These are phyloP conservation scores for Xylaria sp. DNA, from an alignment of 2,329 filamentous ascomycete species.

Conservation along the genomic window DNA sequence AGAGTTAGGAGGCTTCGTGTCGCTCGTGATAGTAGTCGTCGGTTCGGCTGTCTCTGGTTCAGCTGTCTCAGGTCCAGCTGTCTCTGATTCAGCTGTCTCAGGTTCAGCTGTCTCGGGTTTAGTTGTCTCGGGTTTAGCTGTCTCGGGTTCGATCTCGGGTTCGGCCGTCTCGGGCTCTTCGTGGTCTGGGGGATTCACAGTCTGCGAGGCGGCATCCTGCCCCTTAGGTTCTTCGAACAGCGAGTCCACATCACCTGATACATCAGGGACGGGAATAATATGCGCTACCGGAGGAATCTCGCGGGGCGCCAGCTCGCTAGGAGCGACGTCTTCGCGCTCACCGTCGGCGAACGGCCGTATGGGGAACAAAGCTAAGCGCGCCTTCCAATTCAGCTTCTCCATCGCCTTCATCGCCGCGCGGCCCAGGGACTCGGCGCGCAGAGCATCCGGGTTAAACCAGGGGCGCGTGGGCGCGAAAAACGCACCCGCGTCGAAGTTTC, in stretches of 20 bases:
- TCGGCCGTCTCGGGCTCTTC: too few relatives aligned
- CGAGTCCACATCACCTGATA: neutral
- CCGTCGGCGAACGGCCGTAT: neutral
- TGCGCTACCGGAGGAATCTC: neutral
- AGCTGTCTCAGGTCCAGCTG: too few relatives aligned
- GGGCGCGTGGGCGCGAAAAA: slow-evolving; percentile 18
- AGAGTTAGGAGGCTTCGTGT: too few relatives aligned
- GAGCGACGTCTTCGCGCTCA: neutral
- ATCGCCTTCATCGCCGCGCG: slow-evolving; percentile 12
- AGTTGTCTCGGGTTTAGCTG: too few relatives aligned
- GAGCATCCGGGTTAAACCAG: slow-evolving; percentile 21
- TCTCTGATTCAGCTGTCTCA: too few relatives aligned
- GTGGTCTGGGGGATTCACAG: neutral
- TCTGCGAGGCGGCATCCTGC: neutral
- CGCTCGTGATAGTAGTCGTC: too few relatives aligned
- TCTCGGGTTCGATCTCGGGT: too few relatives aligned
- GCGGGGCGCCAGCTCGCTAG: neutral
- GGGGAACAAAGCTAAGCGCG: slow-evolving; percentile 22
- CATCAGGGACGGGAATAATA: neutral
- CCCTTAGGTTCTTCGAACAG: neutral
- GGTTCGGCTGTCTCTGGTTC: too few relatives aligned
- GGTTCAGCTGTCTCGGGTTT: too few relatives aligned
- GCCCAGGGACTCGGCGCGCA: slow-evolving; percentile 28
- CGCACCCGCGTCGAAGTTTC: neutral
- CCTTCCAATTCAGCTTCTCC: slow-evolving; percentile 15